Evolutionary conservation across 352 stramenopile genomes (phyloP).

Genomic region (Phytophthora colocasiae): DNA sequence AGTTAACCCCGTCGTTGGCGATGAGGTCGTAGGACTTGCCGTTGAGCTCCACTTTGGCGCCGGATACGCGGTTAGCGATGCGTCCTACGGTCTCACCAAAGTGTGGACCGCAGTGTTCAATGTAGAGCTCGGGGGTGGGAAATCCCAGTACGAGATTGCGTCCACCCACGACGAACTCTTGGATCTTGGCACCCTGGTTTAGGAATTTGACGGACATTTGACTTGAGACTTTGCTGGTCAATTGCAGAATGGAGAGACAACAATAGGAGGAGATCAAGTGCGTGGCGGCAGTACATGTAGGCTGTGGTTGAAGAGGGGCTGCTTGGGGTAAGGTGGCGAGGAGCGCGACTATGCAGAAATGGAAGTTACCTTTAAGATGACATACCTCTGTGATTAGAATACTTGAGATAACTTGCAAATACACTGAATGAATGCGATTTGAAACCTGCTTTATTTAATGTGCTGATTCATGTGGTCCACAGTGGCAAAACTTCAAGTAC

Average conservation of each 20-base stretch:
- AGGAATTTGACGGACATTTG: conserved; percentile 36
- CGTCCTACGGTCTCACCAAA: conserved; percentile 37
- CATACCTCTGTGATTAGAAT: neutral
- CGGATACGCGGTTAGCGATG: conserved; percentile 33
- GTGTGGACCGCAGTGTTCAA: conserved; percentile 32
- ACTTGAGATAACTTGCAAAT: neutral
- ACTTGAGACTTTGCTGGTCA: conserved; percentile 14
- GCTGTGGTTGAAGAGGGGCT: conserved; percentile 27
- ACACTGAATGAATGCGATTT: neutral
- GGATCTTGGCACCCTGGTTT: conserved; percentile 36
- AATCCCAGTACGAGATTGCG: conserved; percentile 41
- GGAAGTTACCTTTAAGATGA: conserved; percentile 3
- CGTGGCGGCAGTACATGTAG: conserved; percentile 5
- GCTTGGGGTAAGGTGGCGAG: conserved; percentile 1
- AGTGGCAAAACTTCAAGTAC: conserved; percentile 5
- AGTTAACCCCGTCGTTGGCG: conserved; percentile 36
- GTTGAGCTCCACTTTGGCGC: conserved; percentile 35
- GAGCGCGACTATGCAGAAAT: conserved; percentile 17
- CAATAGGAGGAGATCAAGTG: conserved; percentile 7
- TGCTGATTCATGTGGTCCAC: neutral
- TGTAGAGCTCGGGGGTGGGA: conserved; percentile 38
- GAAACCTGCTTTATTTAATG: conserved; percentile 1
- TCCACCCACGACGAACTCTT: conserved; percentile 34
- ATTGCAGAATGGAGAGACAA: conserved; percentile 23
- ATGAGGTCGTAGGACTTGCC: conserved; percentile 38